Percentiles rank a stretch among this genome's conserved stretches.
Evolutionary conservation across 805 yeast genomes (phyloP).

Genomic region (Candida multigemmis): DNA sequence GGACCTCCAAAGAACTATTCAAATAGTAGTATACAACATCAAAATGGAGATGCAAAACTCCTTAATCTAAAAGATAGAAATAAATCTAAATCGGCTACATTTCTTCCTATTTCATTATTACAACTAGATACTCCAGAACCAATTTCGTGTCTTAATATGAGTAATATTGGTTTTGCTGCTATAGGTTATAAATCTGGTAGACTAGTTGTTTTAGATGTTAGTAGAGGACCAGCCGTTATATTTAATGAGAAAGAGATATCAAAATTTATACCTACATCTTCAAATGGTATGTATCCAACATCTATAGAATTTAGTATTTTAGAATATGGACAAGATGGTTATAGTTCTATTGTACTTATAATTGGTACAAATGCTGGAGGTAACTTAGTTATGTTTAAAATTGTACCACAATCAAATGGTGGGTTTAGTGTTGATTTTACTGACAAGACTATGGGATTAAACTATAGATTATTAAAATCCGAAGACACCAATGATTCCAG

Average conservation of each 20-base stretch:
- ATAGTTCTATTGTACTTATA: conserved; percentile 60
- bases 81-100: conserved; percentile 26
- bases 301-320: conserved; percentile 66
- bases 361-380: conserved; percentile 77
- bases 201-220: conserved; percentile 58
- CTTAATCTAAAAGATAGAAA: conserved; percentile 49
- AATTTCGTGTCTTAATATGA: conserved; percentile 56
- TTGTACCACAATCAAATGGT: conserved; percentile 49
- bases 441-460: conserved; percentile 29
- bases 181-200: conserved; percentile 73
- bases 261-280: conserved; percentile 20
- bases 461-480: conserved; percentile 17
- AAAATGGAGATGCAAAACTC: conserved; percentile 25
- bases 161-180: conserved; percentile 78
- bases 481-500: conserved; percentile 42
- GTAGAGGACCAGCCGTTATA: conserved; percentile 69
- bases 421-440: conserved; percentile 55
- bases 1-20: conserved; percentile 13
- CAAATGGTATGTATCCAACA: conserved; percentile 36
- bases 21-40: conserved; percentile 19
- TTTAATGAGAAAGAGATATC: conserved; percentile 25
- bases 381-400: conserved; percentile 50
- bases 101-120: conserved; percentile 23
- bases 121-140: conserved; percentile 24
- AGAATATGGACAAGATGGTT: conserved; percentile 56